phyloP scores from a whole-genome alignment of 306 rosid species.

The Cucumis hystrix region DNA sequence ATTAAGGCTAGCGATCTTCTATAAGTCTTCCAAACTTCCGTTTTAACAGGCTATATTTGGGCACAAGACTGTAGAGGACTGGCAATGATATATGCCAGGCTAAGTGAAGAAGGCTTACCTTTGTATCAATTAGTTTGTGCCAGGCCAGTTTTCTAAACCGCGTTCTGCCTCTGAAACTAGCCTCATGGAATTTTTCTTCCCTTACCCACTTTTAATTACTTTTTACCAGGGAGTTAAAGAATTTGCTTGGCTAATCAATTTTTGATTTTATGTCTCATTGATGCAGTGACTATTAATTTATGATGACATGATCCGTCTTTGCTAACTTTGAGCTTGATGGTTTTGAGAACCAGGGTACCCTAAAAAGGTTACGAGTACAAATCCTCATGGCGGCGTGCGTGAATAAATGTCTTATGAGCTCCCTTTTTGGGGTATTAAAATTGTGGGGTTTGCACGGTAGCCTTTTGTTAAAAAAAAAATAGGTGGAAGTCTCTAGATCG shows the following conservation, averaged over 20 bases:
- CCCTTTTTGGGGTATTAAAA: neutral
- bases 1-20: neutral
- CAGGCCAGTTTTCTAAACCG: neutral
- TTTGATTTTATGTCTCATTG: neutral
- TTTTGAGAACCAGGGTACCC: neutral
- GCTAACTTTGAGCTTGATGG: neutral
- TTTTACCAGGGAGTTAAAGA: neutral
- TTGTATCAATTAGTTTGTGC: neutral
- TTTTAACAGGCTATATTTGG: neutral
- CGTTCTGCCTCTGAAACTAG: neutral
- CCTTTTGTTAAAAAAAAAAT: neutral
- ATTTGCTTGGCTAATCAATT: neutral
- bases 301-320: neutral
- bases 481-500: neutral
- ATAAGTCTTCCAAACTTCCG: neutral
- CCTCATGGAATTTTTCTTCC: neutral
- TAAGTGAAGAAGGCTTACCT: neutral
- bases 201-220: neutral
- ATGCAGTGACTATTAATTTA: constrained; percentile 1
- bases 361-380: neutral
- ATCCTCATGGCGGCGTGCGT: neutral
- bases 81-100: neutral
- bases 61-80: neutral
- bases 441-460: neutral
- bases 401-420: neutral